Evolutionary conservation across 1,139 yeast genomes (phyloP).

Genomic region (Saccharomyces hybrid): DNA sequence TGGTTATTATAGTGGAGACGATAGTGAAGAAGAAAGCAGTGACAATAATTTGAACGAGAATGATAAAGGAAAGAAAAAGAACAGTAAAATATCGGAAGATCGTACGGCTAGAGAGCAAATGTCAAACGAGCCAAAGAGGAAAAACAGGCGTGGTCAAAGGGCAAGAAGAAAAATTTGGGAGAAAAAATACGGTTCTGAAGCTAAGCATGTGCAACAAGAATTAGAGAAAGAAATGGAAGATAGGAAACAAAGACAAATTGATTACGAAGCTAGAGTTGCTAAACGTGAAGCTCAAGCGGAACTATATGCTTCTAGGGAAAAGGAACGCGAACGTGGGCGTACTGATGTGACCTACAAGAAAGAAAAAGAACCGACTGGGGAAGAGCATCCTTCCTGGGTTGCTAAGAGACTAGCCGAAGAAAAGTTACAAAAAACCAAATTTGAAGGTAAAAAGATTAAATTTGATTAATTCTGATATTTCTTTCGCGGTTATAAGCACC

Average conservation of each 20-base stretch:
- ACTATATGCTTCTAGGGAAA: slow-evolving; percentile 25
- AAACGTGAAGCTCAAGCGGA: slow-evolving; percentile 50
- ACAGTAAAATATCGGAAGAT: neutral
- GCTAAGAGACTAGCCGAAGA: slow-evolving; percentile 73
- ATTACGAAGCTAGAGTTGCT: slow-evolving; percentile 65
- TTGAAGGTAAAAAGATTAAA: slow-evolving; percentile 76
- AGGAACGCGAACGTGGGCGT: slow-evolving; percentile 29
- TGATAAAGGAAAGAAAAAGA: neutral
- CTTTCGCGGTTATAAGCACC: too few relatives aligned
- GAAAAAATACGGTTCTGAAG: slow-evolving; percentile 70
- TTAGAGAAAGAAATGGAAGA: slow-evolving; percentile 46
- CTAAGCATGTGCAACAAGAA: slow-evolving; percentile 71
- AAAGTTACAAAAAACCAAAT: slow-evolving; percentile 55
- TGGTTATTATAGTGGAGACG: slow-evolving; percentile 71
- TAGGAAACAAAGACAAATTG: slow-evolving; percentile 51
- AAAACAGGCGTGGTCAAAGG: slow-evolving; percentile 92
- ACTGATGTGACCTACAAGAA: slow-evolving; percentile 18
- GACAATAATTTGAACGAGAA: slow-evolving; percentile 46
- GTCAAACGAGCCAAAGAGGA: slow-evolving; percentile 41
- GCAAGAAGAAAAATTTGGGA: slow-evolving; percentile 98
- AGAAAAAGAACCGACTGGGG: slow-evolving; percentile 8
- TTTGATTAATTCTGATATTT: slow-evolving; percentile 35
- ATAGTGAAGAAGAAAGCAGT: slow-evolving; percentile 44
- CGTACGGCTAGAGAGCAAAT: slow-evolving; percentile 43
- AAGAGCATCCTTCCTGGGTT: slow-evolving; percentile 92